Percentiles rank a stretch among this genome's conserved stretches.
These are phyloP conservation scores for Pestalotiopsis sp. DNA, from an alignment of 2,329 filamentous ascomycete genomes.

Conservation along the genomic window DNA sequence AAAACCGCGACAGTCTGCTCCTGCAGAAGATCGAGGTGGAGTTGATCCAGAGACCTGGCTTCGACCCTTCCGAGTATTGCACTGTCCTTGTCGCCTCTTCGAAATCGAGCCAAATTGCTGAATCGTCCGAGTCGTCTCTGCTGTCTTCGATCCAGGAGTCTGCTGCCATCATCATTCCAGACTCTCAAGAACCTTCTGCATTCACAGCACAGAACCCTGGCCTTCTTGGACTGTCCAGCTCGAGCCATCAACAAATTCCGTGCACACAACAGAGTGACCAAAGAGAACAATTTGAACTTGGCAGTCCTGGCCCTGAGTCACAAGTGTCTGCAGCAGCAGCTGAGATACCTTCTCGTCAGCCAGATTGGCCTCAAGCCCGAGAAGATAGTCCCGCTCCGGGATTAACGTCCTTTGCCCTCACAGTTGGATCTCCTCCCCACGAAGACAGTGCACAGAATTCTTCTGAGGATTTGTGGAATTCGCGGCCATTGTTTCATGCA, in stretches of 20 bases:
- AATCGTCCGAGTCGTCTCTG: not conserved
- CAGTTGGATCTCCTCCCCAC: slow-evolving; percentile 6
- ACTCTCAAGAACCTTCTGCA: slow-evolving; percentile 31
- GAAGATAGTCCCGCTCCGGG: slow-evolving; percentile 11
- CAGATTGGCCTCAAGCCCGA: slow-evolving; percentile 18
- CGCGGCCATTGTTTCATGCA: not conserved
- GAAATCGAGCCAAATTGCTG: slow-evolving; percentile 15
- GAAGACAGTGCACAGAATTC: not conserved
- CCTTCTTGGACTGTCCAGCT: not conserved
- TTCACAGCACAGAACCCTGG: slow-evolving; percentile 22
- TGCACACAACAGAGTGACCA: not conserved
- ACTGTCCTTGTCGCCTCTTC: slow-evolving; percentile 17
- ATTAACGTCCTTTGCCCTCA: slow-evolving; percentile 3
- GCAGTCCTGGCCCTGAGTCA: slow-evolving; percentile 16
- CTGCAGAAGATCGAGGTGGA: slow-evolving; percentile 19
- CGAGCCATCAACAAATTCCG: not conserved
- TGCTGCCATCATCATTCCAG: slow-evolving; percentile 23
- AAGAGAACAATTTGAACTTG: not conserved
- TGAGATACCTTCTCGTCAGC: slow-evolving; percentile 32
- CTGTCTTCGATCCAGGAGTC: not conserved
- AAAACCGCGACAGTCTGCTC: not conserved
- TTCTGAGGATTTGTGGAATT: not conserved
- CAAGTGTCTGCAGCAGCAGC: slow-evolving; percentile 12
- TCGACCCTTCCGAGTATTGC: slow-evolving; percentile 23
- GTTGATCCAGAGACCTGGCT: slow-evolving; percentile 17